These are phyloP conservation scores for Chloris gayana DNA, from an alignment of 176 grass and related monocot species.

Conservation along the genomic window DNA sequence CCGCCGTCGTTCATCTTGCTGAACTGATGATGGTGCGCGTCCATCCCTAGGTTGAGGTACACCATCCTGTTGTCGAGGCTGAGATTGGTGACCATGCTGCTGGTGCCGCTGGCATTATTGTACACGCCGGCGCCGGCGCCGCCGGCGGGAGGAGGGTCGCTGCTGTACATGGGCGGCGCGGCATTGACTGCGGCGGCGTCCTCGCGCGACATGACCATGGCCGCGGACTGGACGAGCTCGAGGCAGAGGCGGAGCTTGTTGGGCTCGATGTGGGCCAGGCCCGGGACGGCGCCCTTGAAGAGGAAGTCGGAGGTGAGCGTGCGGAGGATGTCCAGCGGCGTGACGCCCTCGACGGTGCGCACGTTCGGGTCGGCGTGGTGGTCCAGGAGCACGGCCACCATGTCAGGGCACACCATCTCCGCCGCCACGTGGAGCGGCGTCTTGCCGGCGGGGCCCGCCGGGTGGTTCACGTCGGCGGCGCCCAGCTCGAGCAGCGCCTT, in stretches of 20 bases:
- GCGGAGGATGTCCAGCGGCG: conserved; percentile 91
- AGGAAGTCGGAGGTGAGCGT: conserved; percentile 99
- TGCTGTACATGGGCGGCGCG: conserved; percentile 50
- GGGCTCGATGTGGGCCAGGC: conserved; percentile 89
- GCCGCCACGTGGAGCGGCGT: conserved; percentile 95
- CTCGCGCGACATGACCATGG: conserved; percentile 94
- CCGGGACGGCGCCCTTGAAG: conserved; percentile 94
- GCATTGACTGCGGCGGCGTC: conserved; percentile 67
- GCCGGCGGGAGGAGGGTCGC: conserved; percentile 34
- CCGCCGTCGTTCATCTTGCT: conserved; percentile 70
- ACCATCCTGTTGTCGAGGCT: conserved; percentile 96
- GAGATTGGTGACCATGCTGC: conserved; percentile 77
- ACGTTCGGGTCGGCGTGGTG: conserved; percentile 99
- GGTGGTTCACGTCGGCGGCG: conserved; percentile 91
- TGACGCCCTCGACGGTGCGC: conserved; percentile 94
- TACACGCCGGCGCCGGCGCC: conserved; percentile 34
- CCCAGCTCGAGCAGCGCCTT: conserved; percentile 97
- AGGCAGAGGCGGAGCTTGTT: conserved; percentile 98
- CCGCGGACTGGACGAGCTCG: conserved; percentile 95
- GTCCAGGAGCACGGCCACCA: conserved; percentile 97
- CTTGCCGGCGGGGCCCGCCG: conserved; percentile 80
- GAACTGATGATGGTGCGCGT: conserved; percentile 55
- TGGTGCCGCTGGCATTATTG: conserved; percentile 59
- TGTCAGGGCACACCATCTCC: conserved; percentile 99
- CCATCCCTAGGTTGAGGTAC: conserved; percentile 95